Base-by-base conservation (phyloP, 805 yeast species). In the Suhomyces pyralidae region DNA sequence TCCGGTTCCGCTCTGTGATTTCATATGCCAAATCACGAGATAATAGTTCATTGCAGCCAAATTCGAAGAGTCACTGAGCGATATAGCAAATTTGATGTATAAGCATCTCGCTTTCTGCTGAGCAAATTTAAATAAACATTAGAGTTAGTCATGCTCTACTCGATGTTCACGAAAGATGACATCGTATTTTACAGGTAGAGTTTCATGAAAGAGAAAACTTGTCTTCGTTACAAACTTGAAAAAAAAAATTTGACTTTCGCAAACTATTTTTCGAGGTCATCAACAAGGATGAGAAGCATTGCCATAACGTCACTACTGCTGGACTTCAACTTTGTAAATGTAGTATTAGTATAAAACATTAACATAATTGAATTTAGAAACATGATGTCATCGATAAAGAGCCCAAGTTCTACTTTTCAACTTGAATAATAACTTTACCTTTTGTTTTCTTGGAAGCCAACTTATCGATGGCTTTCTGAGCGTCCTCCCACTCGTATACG, bases 381-480 rank as follows among this genome's bases (percentile, higher is more conserved):
- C 32, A 50, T 28, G 32, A 28, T 28, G 32, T 28, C 32, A 28
- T 28, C 10, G 32, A 28, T 10, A 28, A 12, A 10, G 32, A 28
- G 32, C 32, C 32, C 32, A 5, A 25, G 14, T 28, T n/a, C 10
- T 42, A 22, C 15, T 43, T 32, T 22, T 54, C 59, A 48, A 73
- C 59, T 50, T 64, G 60, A 28, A 82, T 51, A n/a, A 90, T 79
- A 47, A 86, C 71, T 65, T 89, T 90, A 36, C 96, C 97, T 51
- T 77, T 80, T 7, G 85, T 83, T 46, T 64, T 70, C 52, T 81
- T 78, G 30, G 74, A 64, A 7, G 64, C 64, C 26, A 86, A 63
- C 55, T 70, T 71, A 7, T 79, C 78, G 45, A 80, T 64, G 1
- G 90, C 94, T 7, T 71, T 63, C 46, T 76, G 56, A 55, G 64